These are phyloP conservation scores for Protomyces inouyei DNA, from an alignment of 1,139 yeast species.

Conservation along the genomic window DNA sequence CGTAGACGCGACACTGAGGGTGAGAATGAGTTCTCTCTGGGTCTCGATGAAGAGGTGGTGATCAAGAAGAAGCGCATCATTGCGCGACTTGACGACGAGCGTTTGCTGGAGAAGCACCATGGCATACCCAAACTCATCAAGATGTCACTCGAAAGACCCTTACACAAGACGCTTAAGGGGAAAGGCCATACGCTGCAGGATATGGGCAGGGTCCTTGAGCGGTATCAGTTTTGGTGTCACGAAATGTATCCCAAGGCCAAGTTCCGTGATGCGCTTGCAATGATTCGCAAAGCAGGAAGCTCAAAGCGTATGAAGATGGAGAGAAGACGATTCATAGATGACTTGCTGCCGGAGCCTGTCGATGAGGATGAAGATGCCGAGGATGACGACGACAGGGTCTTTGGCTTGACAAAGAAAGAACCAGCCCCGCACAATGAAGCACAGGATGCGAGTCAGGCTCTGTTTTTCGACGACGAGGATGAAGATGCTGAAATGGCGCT, in stretches of 20 bases:
- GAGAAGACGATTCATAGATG: conserved; percentile 10
- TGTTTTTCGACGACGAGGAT: conserved; percentile 1
- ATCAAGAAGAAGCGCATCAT: conserved; percentile 34
- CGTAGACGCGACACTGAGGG: background rate
- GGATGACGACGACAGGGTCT: conserved; percentile 1
- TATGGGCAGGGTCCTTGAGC: conserved; percentile 50
- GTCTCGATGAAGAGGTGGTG: conserved; percentile 41
- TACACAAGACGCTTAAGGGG: conserved; percentile 36
- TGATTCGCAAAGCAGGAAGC: conserved; percentile 39
- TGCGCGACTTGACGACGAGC: conserved; percentile 42
- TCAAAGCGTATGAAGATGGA: conserved; percentile 34
- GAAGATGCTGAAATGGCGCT: background rate
- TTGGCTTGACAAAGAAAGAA: background rate
- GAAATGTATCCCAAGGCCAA: conserved; percentile 71
- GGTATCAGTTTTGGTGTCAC: conserved; percentile 84
- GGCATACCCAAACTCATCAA: conserved; percentile 41
- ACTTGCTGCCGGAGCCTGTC: conserved; percentile 12
- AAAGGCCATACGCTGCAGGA: conserved; percentile 45
- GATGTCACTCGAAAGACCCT: conserved; percentile 30
- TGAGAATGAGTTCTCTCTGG: conserved; percentile 35
- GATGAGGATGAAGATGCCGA: background rate
- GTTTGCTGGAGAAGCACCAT: conserved; percentile 36
- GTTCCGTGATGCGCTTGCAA: conserved; percentile 54
- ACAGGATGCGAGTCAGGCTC: conserved; percentile 7
- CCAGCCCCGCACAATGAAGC: background rate